These are phyloP conservation scores for Quambalaria eucalypti DNA, from an alignment of 1,284 basidiomycete species.

Conservation along the genomic window DNA sequence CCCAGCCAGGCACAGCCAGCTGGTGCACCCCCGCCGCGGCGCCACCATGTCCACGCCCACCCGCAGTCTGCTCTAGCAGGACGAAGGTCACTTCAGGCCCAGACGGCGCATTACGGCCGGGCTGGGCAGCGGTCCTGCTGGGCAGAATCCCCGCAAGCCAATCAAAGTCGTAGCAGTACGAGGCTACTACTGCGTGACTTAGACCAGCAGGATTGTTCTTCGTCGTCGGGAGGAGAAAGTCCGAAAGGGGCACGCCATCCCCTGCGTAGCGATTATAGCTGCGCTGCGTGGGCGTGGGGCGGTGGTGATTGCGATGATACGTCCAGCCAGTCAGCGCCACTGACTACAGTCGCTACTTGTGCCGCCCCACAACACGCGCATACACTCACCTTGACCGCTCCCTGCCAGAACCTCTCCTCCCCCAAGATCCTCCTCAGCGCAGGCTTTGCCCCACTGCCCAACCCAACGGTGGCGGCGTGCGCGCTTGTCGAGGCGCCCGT, in stretches of 20 bases:
- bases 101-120: slow-evolving; percentile 7
- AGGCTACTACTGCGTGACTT: slow-evolving; percentile 24
- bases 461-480: too few species aligned
- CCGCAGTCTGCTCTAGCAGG: background rate
- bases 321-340: too few species aligned
- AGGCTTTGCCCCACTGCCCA: background rate
- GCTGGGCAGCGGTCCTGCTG: background rate
- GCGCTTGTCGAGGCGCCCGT: too few species aligned
- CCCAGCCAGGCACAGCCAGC: slow-evolving; percentile 13
- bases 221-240: slow-evolving; percentile 28
- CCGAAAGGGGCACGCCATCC: slow-evolving; percentile 15
- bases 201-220: slow-evolving; percentile 13
- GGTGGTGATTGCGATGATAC: too few species aligned
- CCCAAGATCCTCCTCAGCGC: slow-evolving; percentile 11
- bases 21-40: background rate
- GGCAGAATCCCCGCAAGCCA: slow-evolving; percentile 37
- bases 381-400: slow-evolving; percentile 27
- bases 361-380: background rate
- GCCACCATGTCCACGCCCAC: background rate
- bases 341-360: too few species aligned
- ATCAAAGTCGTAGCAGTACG: slow-evolving; percentile 33
- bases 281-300: slow-evolving; percentile 11
- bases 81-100: slow-evolving; percentile 23
- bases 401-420: slow-evolving; percentile 28
- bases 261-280: slow-evolving; percentile 23